Conservation (phyloP, 2,329 filamentous ascomycete genomes). For the Aspergillus thermomutatus region DNA sequence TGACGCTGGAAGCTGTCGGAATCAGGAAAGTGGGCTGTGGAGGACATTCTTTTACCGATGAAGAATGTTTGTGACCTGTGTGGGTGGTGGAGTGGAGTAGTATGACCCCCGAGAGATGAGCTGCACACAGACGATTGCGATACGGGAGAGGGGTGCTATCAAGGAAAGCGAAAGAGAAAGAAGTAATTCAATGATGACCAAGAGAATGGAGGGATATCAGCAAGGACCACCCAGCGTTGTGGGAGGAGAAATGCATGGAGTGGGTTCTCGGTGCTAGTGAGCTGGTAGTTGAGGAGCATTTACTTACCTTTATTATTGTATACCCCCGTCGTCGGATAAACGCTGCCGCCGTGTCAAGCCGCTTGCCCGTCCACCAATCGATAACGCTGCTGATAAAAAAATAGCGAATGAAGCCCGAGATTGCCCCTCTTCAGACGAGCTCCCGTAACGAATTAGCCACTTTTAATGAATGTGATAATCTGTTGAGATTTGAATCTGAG, state of each 20-base stretch:
- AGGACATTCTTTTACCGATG: conserved; percentile 29
- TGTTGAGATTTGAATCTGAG: neutral
- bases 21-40: conserved; percentile 32
- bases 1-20: conserved; percentile 41
- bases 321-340: conserved; percentile 25
- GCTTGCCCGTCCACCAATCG: conserved; percentile 21
- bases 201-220: neutral
- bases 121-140: neutral
- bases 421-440: conserved; percentile 10
- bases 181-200: neutral
- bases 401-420: conserved; percentile 10
- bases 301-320: conserved; percentile 9
- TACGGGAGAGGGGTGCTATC: neutral
- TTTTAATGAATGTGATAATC: neutral
- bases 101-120: neutral
- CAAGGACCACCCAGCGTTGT: neutral
- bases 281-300: conserved; percentile 8
- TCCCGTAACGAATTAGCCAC: neutral
- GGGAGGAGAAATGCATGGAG: conserved; percentile 11
- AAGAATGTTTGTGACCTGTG: neutral
- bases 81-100: neutral
- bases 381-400: conserved; percentile 27
- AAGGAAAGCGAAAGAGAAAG: neutral
- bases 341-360: conserved; percentile 14
- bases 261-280: conserved; percentile 2